Evolutionary conservation across 208 protist species (phyloP).

Genomic region (Tritrichomonas foetus): DNA sequence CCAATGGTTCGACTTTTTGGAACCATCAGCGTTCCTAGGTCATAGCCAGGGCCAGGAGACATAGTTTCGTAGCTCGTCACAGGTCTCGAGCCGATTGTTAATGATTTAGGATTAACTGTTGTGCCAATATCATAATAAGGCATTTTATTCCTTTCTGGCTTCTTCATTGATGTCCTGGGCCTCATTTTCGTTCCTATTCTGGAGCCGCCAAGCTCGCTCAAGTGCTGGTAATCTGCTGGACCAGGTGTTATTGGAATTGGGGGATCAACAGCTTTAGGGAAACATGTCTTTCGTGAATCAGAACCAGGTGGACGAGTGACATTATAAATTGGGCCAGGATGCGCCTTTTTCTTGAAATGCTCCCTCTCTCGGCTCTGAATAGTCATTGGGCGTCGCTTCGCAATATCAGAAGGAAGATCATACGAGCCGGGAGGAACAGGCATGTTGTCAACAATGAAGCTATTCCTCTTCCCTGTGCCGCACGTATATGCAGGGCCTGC

Average conservation of each 20-base stretch:
- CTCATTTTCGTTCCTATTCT: neutral
- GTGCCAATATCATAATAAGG: constrained; percentile 38
- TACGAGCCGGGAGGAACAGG: neutral
- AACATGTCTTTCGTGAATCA: neutral
- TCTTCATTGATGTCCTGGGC: neutral
- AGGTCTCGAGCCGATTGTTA: neutral
- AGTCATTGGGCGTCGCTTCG: neutral
- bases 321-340: constrained; percentile 26
- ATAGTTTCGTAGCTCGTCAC: neutral
- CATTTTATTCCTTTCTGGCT: neutral
- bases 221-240: neutral
- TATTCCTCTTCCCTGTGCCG: neutral
- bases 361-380: neutral
- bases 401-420: neutral
- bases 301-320: neutral
- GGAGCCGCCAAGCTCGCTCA: neutral
- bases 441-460: neutral
- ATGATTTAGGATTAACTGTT: neutral
- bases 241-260: neutral
- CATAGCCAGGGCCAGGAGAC: neutral
- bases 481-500: neutral
- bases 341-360: neutral
- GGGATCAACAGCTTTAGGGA: neutral
- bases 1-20: neutral
- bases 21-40: neutral